Evolutionary conservation across 345 rosid species (phyloP).

Genomic region (Cardamine chenopodiifolia): DNA sequence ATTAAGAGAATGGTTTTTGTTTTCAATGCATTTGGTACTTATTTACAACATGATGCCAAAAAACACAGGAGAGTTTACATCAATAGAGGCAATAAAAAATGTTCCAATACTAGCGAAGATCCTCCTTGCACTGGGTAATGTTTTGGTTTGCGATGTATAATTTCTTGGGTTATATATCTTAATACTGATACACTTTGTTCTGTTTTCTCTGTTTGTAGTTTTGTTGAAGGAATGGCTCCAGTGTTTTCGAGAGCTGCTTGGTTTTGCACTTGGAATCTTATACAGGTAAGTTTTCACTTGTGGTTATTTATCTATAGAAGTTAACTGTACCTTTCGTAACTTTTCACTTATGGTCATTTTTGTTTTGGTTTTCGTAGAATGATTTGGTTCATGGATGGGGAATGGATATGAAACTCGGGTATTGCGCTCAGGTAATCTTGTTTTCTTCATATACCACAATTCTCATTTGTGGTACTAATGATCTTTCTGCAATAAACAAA

Average conservation of each 20-base stretch:
- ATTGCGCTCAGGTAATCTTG: constrained; percentile 83
- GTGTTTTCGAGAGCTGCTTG: constrained; percentile 97
- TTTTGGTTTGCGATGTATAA: constrained; percentile 1
- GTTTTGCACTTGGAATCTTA: constrained; percentile 99
- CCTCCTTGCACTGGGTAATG: constrained; percentile 97
- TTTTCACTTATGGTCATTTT: background rate
- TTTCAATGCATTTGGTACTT: constrained; percentile 17
- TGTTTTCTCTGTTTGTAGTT: constrained; percentile 50
- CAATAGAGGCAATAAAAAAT: constrained; percentile 42
- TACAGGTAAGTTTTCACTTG: constrained; percentile 61
- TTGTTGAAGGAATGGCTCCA: constrained; percentile 99
- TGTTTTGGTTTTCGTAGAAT: constrained; percentile 56
- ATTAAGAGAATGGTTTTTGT: background rate
- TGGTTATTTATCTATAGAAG: background rate
- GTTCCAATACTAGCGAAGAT: constrained; percentile 74
- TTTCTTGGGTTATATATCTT: background rate
- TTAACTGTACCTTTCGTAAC: constrained; percentile 34
- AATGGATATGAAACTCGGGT: constrained; percentile 97
- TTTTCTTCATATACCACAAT: background rate
- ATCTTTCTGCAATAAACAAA: constrained; percentile 9
- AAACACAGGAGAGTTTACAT: constrained; percentile 40
- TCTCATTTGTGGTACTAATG: background rate
- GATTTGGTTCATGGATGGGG: constrained; percentile 99
- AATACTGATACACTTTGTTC: background rate
- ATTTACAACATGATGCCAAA: constrained; percentile 2